A percentile compares a stretch with the other conserved stretches of the same genome.
phyloP scores from a whole-genome alignment of 805 yeast species.

The Cyberlindnera xishuangbannaensis region DNA sequence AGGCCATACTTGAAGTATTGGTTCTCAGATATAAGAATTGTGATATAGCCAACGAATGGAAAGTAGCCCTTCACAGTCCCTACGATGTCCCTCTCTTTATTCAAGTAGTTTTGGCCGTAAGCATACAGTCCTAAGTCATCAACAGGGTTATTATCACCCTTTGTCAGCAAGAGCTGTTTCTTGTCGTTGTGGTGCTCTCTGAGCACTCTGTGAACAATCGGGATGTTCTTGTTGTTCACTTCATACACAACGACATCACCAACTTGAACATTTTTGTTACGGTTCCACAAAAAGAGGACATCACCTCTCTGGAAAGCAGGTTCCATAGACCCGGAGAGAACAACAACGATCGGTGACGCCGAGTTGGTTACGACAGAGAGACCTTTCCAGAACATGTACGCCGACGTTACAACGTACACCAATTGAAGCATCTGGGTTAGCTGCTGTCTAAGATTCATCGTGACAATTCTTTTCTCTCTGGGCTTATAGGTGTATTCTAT shows the following conservation, averaged over 20 bases:
- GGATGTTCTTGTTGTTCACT: constrained; percentile 69
- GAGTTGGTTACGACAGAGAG: constrained; percentile 72
- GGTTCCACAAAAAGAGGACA: constrained; percentile 84
- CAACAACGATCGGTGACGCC: constrained; percentile 93
- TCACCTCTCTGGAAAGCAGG: constrained; percentile 99
- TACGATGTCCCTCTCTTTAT: constrained; percentile 70
- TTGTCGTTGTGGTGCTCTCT: constrained; percentile 63
- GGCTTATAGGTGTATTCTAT: too few species aligned
- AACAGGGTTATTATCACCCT: constrained; percentile 93
- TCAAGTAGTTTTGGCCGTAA: constrained; percentile 65
- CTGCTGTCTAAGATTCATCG: constrained; percentile 58
- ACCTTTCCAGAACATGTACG: constrained; percentile 89
- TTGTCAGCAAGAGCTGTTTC: constrained; percentile 75
- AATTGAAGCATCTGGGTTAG: constrained; percentile 63
- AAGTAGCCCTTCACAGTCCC: constrained; percentile 92
- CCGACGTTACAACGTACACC: constrained; percentile 77
- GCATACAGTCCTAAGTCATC: constrained; percentile 88
- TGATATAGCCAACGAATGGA: constrained; percentile 85
- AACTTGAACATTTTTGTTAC: constrained; percentile 58
- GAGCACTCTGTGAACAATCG: constrained; percentile 94
- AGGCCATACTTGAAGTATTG: constrained; percentile 73
- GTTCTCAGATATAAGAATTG: constrained; percentile 87
- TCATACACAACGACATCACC: constrained; percentile 96
- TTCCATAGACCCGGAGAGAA: constrained; percentile 97
- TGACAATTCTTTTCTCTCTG: not conserved